A percentile compares a stretch with the other conserved stretches of the same genome.
Conservation (phyloP, 1,139 yeast species). For the Chernovozyma aurita region DNA sequence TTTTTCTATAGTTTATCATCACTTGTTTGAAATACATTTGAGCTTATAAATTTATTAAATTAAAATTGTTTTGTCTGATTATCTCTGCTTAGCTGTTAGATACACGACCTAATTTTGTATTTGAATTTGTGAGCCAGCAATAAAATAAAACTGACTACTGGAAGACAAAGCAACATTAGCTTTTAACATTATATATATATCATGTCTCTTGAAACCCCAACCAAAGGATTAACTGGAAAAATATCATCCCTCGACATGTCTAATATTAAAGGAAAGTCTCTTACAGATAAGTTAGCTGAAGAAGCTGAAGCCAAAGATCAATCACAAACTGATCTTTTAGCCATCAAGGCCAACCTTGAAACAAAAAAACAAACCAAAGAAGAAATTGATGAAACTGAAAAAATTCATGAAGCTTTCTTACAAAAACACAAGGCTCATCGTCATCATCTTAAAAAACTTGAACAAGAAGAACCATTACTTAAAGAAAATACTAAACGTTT, state of each 20-base stretch:
- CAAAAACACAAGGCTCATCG: constrained; percentile 63
- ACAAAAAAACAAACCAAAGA: constrained; percentile 11
- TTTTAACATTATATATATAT: no score
- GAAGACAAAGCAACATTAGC: no score
- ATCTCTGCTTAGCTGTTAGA: no score
- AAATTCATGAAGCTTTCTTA: constrained; percentile 51
- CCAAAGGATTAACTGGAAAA: constrained; percentile 47
- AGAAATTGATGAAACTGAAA: constrained; percentile 11
- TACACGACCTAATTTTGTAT: no score
- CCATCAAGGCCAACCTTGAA: constrained; percentile 11
- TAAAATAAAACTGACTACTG: no score
- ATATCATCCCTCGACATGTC: constrained; percentile 38
- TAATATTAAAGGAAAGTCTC: constrained; percentile 27
- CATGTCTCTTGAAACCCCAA: constrained; percentile 45
- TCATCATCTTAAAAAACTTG: constrained; percentile 65
- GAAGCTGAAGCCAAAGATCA: constrained; percentile 41
- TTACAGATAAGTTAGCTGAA: constrained; percentile 44
- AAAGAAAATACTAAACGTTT: constrained; percentile 84
- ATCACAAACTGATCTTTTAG: constrained; percentile 20
- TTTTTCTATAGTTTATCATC: no score
- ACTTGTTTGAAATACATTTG: no score
- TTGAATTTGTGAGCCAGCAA: no score
- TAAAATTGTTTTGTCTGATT: no score
- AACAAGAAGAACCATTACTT: constrained; percentile 86
- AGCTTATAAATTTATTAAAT: no score